Evolutionary conservation across 2,329 filamentous ascomycete species (phyloP).

Genomic region (Tolypocladium amazonense): DNA sequence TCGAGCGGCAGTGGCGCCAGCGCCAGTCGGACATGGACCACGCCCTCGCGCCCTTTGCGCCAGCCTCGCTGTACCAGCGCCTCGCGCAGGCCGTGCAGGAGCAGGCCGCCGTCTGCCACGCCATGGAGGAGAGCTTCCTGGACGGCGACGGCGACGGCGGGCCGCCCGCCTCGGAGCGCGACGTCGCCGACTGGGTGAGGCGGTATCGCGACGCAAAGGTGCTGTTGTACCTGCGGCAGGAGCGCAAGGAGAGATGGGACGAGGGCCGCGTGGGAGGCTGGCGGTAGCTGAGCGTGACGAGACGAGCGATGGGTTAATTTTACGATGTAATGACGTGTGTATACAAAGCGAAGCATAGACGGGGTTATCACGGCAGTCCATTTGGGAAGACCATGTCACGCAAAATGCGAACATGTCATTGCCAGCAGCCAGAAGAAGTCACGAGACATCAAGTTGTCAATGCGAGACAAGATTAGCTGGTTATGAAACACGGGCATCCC

Average conservation of each 20-base stretch:
- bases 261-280: slow-evolving; percentile 91
- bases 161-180: slow-evolving; percentile 57
- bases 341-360: background rate
- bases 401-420: background rate
- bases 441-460: background rate
- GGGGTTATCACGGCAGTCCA: background rate
- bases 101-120: slow-evolving; percentile 69
- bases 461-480: background rate
- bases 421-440: background rate
- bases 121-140: slow-evolving; percentile 87
- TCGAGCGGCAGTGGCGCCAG: slow-evolving; percentile 85
- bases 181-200: slow-evolving; percentile 76
- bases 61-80: slow-evolving; percentile 75
- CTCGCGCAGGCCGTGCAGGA: slow-evolving; percentile 68
- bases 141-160: slow-evolving; percentile 38
- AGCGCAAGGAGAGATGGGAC: slow-evolving; percentile 90
- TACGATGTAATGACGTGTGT: background rate
- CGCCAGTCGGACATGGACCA: slow-evolving; percentile 85
- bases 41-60: slow-evolving; percentile 74
- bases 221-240: slow-evolving; percentile 67
- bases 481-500: background rate
- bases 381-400: background rate
- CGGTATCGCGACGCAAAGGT: slow-evolving; percentile 72
- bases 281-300: slow-evolving; percentile 32
- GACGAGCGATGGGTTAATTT: background rate